phyloP scores from a whole-genome alignment of 1,284 basidiomycete genomes.

The Takashimella tepidaria region DNA sequence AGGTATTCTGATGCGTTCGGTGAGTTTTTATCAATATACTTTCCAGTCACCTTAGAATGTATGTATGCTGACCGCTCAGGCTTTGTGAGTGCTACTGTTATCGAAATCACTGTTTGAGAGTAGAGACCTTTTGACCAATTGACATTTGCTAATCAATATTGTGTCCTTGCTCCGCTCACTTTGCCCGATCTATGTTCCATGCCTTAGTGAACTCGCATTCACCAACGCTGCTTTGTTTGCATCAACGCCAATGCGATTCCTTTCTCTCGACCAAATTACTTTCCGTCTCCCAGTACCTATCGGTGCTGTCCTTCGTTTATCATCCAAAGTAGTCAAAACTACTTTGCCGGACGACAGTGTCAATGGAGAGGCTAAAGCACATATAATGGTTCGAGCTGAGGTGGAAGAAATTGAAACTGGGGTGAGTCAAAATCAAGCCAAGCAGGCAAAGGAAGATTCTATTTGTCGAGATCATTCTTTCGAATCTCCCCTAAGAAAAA shows the following conservation, averaged over 20 bases:
- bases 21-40: conserved; percentile 28
- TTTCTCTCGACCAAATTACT: conserved; percentile 70
- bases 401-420: conserved; percentile 70
- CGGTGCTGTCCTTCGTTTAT: conserved; percentile 68
- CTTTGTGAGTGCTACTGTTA: conserved; percentile 6
- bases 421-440: conserved; percentile 47
- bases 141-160: too few species aligned
- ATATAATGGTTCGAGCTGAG: conserved; percentile 68
- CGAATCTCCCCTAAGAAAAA: too few species aligned
- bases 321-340: conserved; percentile 56
- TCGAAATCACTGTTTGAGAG: too few species aligned
- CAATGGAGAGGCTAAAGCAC: conserved; percentile 49
- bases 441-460: too few species aligned
- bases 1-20: conserved; percentile 61
- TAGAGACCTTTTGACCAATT: too few species aligned
- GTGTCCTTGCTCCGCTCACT: too few species aligned
- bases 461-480: too few species aligned
- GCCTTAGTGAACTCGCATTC: conserved; percentile 59
- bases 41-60: too few species aligned
- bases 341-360: conserved; percentile 29
- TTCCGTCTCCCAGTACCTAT: conserved; percentile 77
- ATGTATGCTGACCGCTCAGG: conserved; percentile 3
- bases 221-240: conserved; percentile 68
- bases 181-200: too few species aligned
- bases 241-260: conserved; percentile 62